A percentile compares a stretch with the other conserved stretches of the same genome.
These are phyloP conservation scores for Cryphonectria parasitica DNA, from an alignment of 2,329 filamentous ascomycete genomes.

Conservation along the genomic window DNA sequence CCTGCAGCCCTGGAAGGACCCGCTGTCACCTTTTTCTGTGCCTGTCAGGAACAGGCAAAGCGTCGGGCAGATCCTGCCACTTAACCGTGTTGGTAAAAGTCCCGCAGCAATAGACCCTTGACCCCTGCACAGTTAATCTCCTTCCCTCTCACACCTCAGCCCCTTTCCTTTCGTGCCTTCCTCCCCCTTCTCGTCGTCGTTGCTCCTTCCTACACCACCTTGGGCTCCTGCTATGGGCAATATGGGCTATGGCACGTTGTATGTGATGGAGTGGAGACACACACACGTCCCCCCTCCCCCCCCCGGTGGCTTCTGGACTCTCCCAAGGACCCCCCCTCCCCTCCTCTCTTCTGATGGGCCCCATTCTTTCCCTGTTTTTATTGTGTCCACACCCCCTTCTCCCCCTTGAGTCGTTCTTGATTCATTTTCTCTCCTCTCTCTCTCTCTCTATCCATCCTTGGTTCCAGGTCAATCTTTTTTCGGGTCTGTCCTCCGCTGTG, in stretches of 20 bases:
- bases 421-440: constrained; percentile 27
- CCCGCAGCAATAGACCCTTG: not conserved
- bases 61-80: not conserved
- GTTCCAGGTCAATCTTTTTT: constrained; percentile 4
- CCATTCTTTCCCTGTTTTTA: not conserved
- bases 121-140: constrained; percentile 9
- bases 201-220: not conserved
- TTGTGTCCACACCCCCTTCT: constrained; percentile 9
- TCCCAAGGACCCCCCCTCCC: not conserved
- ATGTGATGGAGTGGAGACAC: not conserved
- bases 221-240: not conserved
- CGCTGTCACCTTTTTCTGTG: not conserved
- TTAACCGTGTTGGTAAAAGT: not conserved
- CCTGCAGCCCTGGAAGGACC: not conserved
- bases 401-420: not conserved
- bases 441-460: constrained; percentile 24
- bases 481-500: constrained; percentile 15
- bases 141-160: not conserved
- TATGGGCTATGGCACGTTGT: not conserved
- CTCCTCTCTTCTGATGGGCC: not conserved
- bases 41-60: constrained; percentile 22
- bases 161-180: not conserved
- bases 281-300: not conserved
- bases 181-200: not conserved
- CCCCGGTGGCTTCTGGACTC: not conserved